Evolutionary conservation across 345 rosid genomes (phyloP).

Genomic region (Sonneratia caseolaris): DNA sequence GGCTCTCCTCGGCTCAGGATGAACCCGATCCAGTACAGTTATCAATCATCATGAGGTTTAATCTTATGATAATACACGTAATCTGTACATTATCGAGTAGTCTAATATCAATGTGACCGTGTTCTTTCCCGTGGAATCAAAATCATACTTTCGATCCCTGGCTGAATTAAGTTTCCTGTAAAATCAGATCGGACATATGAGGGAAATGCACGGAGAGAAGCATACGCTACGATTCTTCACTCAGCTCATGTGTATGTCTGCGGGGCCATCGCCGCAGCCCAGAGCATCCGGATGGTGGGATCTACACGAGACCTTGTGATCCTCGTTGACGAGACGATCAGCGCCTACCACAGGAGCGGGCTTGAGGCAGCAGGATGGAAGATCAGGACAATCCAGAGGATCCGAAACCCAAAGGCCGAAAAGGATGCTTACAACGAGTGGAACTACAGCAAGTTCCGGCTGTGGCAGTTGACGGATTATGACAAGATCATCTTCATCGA

Average conservation of each 20-base stretch:
- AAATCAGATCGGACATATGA: constrained; percentile 39
- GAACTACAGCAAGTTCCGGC: constrained; percentile 93
- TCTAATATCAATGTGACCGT: too few species aligned
- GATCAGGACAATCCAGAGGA: constrained; percentile 64
- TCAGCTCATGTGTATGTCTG: constrained; percentile 87
- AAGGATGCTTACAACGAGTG: constrained; percentile 93
- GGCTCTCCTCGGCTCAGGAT: not conserved
- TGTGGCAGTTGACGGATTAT: constrained; percentile 94
- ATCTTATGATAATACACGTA: too few species aligned
- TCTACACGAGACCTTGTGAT: constrained; percentile 87
- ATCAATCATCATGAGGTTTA: too few species aligned
- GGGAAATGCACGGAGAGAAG: constrained; percentile 61
- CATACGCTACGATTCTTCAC: constrained; percentile 91
- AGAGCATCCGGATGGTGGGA: constrained; percentile 85
- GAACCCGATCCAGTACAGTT: not conserved
- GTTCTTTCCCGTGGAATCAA: not conserved
- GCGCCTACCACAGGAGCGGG: constrained; percentile 69
- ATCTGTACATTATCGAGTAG: too few species aligned
- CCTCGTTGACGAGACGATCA: constrained; percentile 73
- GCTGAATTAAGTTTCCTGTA: not conserved
- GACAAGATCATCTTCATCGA: constrained; percentile 90
- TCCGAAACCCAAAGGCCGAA: constrained; percentile 94
- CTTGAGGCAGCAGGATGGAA: constrained; percentile 93
- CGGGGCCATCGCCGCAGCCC: constrained; percentile 88
- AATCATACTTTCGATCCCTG: constrained; percentile 4